These are phyloP conservation scores for Pseudozyma hubeiensis DNA, from an alignment of 1,284 basidiomycete species.

Conservation along the genomic window DNA sequence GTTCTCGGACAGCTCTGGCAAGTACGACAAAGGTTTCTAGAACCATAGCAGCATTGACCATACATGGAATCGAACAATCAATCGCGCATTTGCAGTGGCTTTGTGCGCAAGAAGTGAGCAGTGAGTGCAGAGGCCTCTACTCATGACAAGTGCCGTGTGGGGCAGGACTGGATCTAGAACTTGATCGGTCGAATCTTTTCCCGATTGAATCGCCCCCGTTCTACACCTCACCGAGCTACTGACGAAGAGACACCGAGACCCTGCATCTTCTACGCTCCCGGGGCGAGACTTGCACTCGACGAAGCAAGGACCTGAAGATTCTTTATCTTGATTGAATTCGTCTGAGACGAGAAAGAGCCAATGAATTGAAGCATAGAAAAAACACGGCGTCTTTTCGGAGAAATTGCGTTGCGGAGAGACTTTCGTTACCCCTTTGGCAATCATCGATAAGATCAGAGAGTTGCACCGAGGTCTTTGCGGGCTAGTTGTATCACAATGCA, in stretches of 20 bases:
- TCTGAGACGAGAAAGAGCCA: too few relatives aligned
- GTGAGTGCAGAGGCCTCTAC: too few relatives aligned
- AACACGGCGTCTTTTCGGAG: slow-evolving; percentile 16
- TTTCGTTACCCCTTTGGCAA: neutral
- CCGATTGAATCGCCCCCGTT: slow-evolving; percentile 6
- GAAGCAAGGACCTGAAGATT: too few relatives aligned
- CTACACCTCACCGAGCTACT: slow-evolving; percentile 1
- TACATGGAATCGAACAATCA: slow-evolving; percentile 9
- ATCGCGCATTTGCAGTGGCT: neutral
- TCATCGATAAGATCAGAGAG: slow-evolving; percentile 32
- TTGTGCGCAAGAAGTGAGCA: too few relatives aligned
- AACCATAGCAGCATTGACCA: neutral
- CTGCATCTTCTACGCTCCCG: too few relatives aligned
- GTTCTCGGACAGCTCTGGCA: slow-evolving; percentile 30
- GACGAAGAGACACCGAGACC: slow-evolving; percentile 4
- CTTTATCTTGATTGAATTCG: neutral
- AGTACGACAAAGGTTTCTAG: slow-evolving; percentile 61
- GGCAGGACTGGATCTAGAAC: neutral
- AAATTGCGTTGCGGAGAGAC: slow-evolving; percentile 36
- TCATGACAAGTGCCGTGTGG: neutral
- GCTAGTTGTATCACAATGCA: slow-evolving; percentile 10
- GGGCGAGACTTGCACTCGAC: neutral
- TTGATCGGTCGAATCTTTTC: slow-evolving; percentile 1
- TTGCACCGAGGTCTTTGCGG: slow-evolving; percentile 33
- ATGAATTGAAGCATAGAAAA: too few relatives aligned